phyloP scores from a whole-genome alignment of 768 basidiomycete species.

The Pulveroboletus sp. region DNA sequence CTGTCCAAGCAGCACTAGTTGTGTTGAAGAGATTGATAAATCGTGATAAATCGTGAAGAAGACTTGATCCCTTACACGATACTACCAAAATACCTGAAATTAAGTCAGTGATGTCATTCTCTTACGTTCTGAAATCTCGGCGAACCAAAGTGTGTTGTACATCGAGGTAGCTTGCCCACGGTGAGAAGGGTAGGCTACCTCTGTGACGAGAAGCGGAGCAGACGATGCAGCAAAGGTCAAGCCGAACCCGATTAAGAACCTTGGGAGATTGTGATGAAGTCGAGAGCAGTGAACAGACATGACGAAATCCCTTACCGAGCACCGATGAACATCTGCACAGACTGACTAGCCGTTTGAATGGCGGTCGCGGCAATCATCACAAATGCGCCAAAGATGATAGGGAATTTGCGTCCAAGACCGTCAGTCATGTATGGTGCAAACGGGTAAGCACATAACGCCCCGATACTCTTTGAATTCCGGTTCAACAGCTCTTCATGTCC shows the following conservation, averaged over 20 bases:
- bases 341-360: conserved; percentile 37
- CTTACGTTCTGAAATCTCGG: conserved; percentile 3
- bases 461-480: conserved; percentile 35
- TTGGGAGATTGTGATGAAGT: background rate
- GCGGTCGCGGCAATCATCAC: conserved; percentile 39
- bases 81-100: conserved; percentile 30
- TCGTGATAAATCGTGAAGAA: too few relatives aligned
- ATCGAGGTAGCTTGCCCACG: conserved; percentile 43
- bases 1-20: conserved; percentile 63
- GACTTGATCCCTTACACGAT: conserved; percentile 25
- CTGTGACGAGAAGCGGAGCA: conserved; percentile 49
- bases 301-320: conserved; percentile 29
- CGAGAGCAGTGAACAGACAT: background rate
- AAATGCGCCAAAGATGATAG: conserved; percentile 37
- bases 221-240: conserved; percentile 40
- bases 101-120: background rate
- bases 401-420: conserved; percentile 35
- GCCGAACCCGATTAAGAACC: conserved; percentile 43
- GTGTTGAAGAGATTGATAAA: background rate
- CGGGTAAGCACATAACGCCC: conserved; percentile 36
- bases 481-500: background rate
- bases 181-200: conserved; percentile 50
- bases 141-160: conserved; percentile 45
- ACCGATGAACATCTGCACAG: conserved; percentile 43
- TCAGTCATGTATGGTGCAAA: conserved; percentile 42